These are phyloP conservation scores for Musa schizocarpa DNA, from an alignment of 176 grass and related monocot species.

Conservation along the genomic window DNA sequence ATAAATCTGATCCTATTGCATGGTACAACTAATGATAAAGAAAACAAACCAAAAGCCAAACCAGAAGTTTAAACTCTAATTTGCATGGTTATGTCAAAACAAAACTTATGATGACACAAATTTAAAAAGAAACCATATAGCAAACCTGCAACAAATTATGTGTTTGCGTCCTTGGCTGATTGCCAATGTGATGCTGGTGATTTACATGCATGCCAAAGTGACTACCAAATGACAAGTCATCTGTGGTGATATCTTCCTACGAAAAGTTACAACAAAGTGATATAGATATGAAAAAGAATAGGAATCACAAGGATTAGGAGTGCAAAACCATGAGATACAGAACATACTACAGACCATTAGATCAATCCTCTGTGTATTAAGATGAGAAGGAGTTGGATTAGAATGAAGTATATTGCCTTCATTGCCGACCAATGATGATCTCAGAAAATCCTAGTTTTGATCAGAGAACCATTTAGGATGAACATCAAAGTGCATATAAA, in stretches of 20 bases:
- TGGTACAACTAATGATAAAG: neutral
- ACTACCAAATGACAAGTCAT: conserved; percentile 67
- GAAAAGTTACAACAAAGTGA: conserved; percentile 22
- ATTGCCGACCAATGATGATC: conserved; percentile 50
- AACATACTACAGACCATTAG: conserved; percentile 39
- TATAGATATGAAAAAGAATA: conserved; percentile 13
- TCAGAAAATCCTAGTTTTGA: conserved; percentile 60
- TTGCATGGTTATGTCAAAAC: neutral
- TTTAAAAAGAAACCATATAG: conserved; percentile 6
- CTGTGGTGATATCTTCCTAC: conserved; percentile 80
- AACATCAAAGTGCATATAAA: conserved; percentile 4
- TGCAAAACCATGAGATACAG: conserved; percentile 11
- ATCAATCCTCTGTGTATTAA: conserved; percentile 60
- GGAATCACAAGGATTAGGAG: conserved; percentile 19
- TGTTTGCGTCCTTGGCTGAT: conserved; percentile 51
- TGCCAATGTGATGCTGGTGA: conserved; percentile 59
- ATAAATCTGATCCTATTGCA: neutral
- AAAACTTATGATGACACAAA: conserved; percentile 2
- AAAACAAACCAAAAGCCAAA: conserved; percentile 19
- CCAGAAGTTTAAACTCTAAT: neutral
- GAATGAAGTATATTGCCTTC: conserved; percentile 46
- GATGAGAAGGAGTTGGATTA: conserved; percentile 34
- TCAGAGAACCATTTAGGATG: conserved; percentile 2
- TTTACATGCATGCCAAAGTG: conserved; percentile 75
- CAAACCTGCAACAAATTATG: conserved; percentile 75